These are phyloP conservation scores for Coemansia sp. DNA, from an alignment of 371 early-diverging fungal genomes.

Conservation along the genomic window DNA sequence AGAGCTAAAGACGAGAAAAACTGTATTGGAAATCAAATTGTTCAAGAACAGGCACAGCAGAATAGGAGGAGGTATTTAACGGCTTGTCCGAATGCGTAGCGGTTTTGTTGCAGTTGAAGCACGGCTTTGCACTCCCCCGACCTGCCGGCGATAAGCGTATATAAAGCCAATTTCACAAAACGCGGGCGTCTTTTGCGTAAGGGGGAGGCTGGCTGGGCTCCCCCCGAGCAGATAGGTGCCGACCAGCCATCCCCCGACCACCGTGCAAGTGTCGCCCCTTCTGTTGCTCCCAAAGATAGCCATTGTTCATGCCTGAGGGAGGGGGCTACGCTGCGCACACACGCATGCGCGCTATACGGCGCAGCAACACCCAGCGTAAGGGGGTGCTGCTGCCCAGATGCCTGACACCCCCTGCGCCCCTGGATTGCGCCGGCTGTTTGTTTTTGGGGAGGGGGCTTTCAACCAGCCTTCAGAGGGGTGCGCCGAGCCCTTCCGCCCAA, in stretches of 20 bases:
- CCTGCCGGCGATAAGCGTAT: conserved; percentile 17
- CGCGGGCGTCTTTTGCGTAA: background rate
- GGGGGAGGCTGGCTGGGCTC: conserved; percentile 12
- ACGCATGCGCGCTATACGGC: conserved; percentile 30
- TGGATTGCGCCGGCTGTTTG: conserved; percentile 1
- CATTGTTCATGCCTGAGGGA: conserved; percentile 23
- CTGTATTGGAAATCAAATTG: conserved; percentile 36
- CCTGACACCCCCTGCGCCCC: conserved; percentile 7
- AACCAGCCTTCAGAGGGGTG: conserved; percentile 11
- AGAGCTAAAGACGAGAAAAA: background rate
- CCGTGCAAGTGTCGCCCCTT: conserved; percentile 19
- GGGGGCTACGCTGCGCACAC: conserved; percentile 26
- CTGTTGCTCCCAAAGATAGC: conserved; percentile 14
- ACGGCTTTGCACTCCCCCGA: conserved; percentile 14
- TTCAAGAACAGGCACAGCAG: conserved; percentile 31
- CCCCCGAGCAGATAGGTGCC: conserved; percentile 18
- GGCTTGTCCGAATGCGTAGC: conserved; percentile 40
- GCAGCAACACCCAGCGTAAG: conserved; percentile 10
- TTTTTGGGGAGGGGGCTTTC: conserved; percentile 14
- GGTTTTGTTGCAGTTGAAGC: conserved; percentile 26
- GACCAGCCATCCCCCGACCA: conserved; percentile 19
- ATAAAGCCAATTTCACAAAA: conserved; percentile 11
- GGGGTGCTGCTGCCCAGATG: conserved; percentile 6
- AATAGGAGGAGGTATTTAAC: conserved; percentile 47
- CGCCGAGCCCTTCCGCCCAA: background rate